These are phyloP conservation scores for Tuber microsphaerosporum DNA, from an alignment of 495 filamentous ascomycete species.

Conservation along the genomic window DNA sequence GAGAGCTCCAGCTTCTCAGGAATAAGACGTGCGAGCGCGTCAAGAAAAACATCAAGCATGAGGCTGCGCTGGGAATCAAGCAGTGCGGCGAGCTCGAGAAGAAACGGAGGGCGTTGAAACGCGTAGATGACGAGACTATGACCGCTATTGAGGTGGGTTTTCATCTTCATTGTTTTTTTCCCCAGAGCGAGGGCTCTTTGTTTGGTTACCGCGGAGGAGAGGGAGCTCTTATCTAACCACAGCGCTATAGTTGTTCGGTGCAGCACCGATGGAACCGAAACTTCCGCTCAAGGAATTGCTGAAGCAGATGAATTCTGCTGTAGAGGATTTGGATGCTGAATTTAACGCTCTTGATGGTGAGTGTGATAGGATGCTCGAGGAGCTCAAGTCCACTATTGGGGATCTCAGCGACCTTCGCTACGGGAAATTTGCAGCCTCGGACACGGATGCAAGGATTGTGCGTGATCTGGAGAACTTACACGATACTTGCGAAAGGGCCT, in stretches of 20 bases:
- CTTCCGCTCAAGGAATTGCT: slow-evolving; percentile 62
- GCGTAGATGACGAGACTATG: slow-evolving; percentile 58
- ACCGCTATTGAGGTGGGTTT: slow-evolving; percentile 59
- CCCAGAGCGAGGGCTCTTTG: not conserved
- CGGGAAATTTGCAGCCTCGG: slow-evolving; percentile 60
- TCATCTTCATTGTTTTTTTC: not conserved
- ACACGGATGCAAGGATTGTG: slow-evolving; percentile 55
- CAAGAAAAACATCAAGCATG: slow-evolving; percentile 58
- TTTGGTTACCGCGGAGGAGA: not conserved
- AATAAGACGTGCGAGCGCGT: slow-evolving; percentile 62
- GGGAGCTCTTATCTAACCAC: slow-evolving; percentile 2
- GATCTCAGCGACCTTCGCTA: slow-evolving; percentile 77
- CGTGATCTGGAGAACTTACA: slow-evolving; percentile 58
- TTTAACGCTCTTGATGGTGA: slow-evolving; percentile 58
- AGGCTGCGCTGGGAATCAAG: slow-evolving; percentile 57
- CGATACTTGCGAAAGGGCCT: slow-evolving; percentile 51
- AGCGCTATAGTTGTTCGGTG: slow-evolving; percentile 58
- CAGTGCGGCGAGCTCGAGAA: slow-evolving; percentile 58
- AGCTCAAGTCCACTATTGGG: slow-evolving; percentile 58
- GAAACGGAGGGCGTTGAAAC: slow-evolving; percentile 51
- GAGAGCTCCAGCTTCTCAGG: slow-evolving; percentile 66
- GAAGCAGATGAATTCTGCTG: slow-evolving; percentile 60
- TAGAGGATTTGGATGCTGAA: slow-evolving; percentile 58
- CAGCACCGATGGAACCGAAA: slow-evolving; percentile 46
- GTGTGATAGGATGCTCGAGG: slow-evolving; percentile 53